Evolutionary conservation across 805 yeast genomes (phyloP).

Genomic region (Schwanniomyces sp.): DNA sequence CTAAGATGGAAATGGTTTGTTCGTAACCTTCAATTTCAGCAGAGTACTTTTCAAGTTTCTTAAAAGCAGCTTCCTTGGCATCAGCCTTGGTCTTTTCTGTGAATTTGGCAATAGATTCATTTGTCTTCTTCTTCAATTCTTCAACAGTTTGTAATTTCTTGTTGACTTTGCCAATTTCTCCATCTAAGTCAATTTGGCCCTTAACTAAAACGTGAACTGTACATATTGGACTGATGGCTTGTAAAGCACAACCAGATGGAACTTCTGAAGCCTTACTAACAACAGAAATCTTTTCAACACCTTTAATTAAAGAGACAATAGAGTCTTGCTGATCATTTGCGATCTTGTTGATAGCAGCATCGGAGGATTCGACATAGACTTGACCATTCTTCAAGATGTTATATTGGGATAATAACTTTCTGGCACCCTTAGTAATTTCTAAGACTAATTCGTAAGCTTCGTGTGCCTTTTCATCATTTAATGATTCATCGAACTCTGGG

Average conservation of each 20-base stretch:
- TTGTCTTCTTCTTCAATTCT: conserved; percentile 59
- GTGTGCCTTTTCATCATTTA: conserved; percentile 63
- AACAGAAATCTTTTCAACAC: conserved; percentile 73
- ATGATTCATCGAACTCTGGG: conserved; percentile 65
- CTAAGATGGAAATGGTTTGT: conserved; percentile 81
- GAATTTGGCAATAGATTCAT: conserved; percentile 79
- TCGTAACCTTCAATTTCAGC: conserved; percentile 92
- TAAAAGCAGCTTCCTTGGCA: conserved; percentile 74
- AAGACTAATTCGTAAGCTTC: conserved; percentile 80
- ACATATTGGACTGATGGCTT: conserved; percentile 75
- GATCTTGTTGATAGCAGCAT: conserved; percentile 47
- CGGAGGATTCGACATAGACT: conserved; percentile 73
- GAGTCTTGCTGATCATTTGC: conserved; percentile 75
- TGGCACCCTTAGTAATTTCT: conserved; percentile 84
- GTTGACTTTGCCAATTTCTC: conserved; percentile 80
- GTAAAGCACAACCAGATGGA: conserved; percentile 89
- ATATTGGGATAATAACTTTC: conserved; percentile 91
- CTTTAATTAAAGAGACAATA: conserved; percentile 90
- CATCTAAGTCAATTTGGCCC: conserved; percentile 92
- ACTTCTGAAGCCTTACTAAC: conserved; percentile 54
- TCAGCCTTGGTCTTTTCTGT: conserved; percentile 79
- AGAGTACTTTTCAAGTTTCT: conserved; percentile 62
- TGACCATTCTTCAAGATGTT: conserved; percentile 85
- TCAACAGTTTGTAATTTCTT: conserved; percentile 70
- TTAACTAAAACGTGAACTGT: conserved; percentile 89